Percentiles rank a stretch among this genome's conserved stretches.
Evolutionary conservation across 352 stramenopile genomes (phyloP).

Genomic region (Pythium phragmitis): DNA sequence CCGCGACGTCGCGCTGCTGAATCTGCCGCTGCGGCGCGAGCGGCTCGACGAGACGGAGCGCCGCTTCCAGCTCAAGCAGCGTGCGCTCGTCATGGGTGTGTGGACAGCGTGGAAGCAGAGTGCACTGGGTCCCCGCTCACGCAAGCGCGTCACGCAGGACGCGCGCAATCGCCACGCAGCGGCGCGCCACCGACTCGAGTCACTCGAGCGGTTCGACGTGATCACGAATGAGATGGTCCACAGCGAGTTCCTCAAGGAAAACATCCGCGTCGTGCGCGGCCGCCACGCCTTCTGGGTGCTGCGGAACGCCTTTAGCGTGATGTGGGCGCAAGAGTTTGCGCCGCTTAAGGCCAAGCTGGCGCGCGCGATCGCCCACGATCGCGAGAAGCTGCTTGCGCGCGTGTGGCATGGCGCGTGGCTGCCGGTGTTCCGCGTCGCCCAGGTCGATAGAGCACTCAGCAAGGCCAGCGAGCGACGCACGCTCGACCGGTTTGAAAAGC

Average conservation of each 20-base stretch:
- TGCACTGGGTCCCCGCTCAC: slow-evolving; percentile 55
- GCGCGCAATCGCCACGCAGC: slow-evolving; percentile 45
- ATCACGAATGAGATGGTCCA: slow-evolving; percentile 79
- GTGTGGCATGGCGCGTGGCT: slow-evolving; percentile 44
- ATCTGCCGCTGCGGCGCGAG: slow-evolving; percentile 49
- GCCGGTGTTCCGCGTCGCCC: slow-evolving; percentile 39
- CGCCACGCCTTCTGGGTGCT: slow-evolving; percentile 33
- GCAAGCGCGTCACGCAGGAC: slow-evolving; percentile 47
- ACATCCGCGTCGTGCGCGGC: slow-evolving; percentile 55
- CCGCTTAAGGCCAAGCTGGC: slow-evolving; percentile 45
- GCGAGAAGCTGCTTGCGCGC: slow-evolving; percentile 30
- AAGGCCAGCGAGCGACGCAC: slow-evolving; percentile 48
- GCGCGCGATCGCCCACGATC: slow-evolving; percentile 36
- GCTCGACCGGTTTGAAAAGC: slow-evolving; percentile 65
- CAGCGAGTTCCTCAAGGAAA: slow-evolving; percentile 77
- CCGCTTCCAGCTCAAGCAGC: slow-evolving; percentile 49
- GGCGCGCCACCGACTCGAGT: slow-evolving; percentile 53
- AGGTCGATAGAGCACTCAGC: slow-evolving; percentile 61
- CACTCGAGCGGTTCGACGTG: slow-evolving; percentile 59
- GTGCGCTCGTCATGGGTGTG: slow-evolving; percentile 35
- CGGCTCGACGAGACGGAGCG: slow-evolving; percentile 54
- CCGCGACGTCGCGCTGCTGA: slow-evolving; percentile 69
- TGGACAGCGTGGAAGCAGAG: slow-evolving; percentile 52
- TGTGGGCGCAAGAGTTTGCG: slow-evolving; percentile 39
- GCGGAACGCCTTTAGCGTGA: slow-evolving; percentile 54